Base-by-base conservation (phyloP, 2,329 filamentous ascomycete genomes). In the Ophiostoma angusticollis region DNA sequence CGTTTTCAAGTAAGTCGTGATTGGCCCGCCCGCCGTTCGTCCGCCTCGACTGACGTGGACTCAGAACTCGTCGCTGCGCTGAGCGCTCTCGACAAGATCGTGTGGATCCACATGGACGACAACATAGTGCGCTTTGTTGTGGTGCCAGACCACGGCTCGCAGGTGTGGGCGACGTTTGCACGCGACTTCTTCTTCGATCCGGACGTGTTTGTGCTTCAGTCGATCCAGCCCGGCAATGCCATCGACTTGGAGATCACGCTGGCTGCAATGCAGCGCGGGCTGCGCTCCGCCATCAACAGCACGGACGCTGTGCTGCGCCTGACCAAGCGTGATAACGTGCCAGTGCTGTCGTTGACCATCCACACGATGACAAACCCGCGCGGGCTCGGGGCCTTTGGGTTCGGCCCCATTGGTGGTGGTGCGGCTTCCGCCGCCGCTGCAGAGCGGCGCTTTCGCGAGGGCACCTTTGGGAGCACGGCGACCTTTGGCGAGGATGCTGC, bases 201-300 rank as follows among this genome's bases (percentile, higher is more conserved):
- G 49, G 72, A 86, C 55, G 67, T 70, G 48, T 94, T 93, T 63
- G 74, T 77, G 39, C 78, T 96, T 49, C 81, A 94, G 57, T 94
- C 87, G 35, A 83, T 83, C 36, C 80, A 86, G 34, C 66, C 67
- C 28, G 69, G 76, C 58, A 94, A 94, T 60, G 84, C 86, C 38
- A 95, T 98, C 62, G 95, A 98, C 61, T 79, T 98, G 47, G 91
- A 98, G 62, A 74, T 98, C 1, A 86, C 91, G 19, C 76, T 96
- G n/a, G 72, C 75, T 12, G 80, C 84, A 2, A 75, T 98, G 17
- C 84, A 91, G 52, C 80, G 87, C 43, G 91, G 91, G n/a, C 76
- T 98, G 42, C 85, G 80, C 52, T 95, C 87, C 25, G 89, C 89
- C 31, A 66, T 82, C 38, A 80, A 84, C 54, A 84, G 84, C 51